Conservation (phyloP, 345 rosid genomes). For the Pseudoturritis turrita region DNA sequence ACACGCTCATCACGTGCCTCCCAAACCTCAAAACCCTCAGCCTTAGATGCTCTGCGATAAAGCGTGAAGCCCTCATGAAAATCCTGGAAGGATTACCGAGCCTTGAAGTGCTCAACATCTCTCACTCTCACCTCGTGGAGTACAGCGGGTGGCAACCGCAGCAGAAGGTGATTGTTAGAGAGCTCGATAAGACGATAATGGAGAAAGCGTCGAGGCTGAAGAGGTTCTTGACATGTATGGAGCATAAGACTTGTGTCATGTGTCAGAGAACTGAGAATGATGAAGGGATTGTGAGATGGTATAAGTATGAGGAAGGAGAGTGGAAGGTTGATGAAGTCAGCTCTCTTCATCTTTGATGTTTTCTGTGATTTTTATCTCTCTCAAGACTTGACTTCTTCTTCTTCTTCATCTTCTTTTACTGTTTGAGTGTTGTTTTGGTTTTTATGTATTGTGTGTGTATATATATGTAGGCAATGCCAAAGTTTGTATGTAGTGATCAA, state of each 20-base stretch:
- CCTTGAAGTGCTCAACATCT: slow-evolving; percentile 77
- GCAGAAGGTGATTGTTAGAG: slow-evolving; percentile 36
- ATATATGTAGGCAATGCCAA: slow-evolving; percentile 20
- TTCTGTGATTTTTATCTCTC: slow-evolving; percentile 25
- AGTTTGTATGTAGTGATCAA: slow-evolving; percentile 14
- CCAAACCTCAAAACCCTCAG: slow-evolving; percentile 59
- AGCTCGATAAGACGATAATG: slow-evolving; percentile 50
- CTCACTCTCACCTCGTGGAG: slow-evolving; percentile 70
- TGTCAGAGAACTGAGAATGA: slow-evolving; percentile 65
- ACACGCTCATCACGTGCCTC: slow-evolving; percentile 35
- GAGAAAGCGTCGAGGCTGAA: slow-evolving; percentile 54
- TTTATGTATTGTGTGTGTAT: slow-evolving; percentile 16
- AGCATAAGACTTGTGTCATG: slow-evolving; percentile 55
- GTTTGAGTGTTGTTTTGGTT: slow-evolving; percentile 7
- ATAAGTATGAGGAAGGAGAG: slow-evolving; percentile 70
- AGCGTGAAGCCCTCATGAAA: slow-evolving; percentile 51
- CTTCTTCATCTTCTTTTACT: neutral
- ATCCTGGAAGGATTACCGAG: slow-evolving; percentile 50
- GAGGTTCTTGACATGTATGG: slow-evolving; percentile 60
- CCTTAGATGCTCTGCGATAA: slow-evolving; percentile 60
- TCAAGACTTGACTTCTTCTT: neutral
- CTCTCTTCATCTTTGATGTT: slow-evolving; percentile 42
- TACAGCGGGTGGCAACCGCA: slow-evolving; percentile 34
- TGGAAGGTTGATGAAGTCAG: slow-evolving; percentile 74
- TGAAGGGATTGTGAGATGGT: slow-evolving; percentile 87